Conservation (phyloP, 2,329 filamentous ascomycete species). For the Sphaerulina populicola region DNA sequence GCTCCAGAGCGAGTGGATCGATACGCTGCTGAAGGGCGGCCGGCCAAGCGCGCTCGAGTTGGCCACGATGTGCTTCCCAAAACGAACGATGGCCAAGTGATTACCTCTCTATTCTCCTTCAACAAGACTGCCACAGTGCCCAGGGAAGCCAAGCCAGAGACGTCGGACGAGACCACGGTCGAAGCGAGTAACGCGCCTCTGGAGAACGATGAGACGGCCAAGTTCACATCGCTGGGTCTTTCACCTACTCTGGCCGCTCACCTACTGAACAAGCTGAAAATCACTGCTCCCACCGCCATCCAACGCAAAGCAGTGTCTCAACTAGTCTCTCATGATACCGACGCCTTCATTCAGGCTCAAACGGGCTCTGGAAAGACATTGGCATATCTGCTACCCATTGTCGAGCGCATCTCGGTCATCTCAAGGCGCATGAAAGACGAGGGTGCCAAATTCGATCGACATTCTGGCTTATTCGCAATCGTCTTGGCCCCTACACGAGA, state of each 20-base stretch:
- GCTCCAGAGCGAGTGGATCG: neutral
- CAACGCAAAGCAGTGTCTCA: conserved; percentile 82
- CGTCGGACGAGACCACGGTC: conserved; percentile 37
- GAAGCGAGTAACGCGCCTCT: conserved; percentile 87
- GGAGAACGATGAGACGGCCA: conserved; percentile 64
- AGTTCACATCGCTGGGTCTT: conserved; percentile 77
- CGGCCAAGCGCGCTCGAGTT: conserved; percentile 18
- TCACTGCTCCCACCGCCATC: conserved; percentile 89
- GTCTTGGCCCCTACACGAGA: conserved; percentile 91
- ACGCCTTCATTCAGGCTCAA: conserved; percentile 94
- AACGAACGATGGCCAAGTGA: conserved; percentile 42
- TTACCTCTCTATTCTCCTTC: conserved; percentile 86
- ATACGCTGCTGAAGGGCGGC: conserved; percentile 6
- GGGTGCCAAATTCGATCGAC: conserved; percentile 56
- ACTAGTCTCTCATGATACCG: conserved; percentile 68
- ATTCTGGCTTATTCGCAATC: conserved; percentile 86
- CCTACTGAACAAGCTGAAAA: conserved; percentile 71
- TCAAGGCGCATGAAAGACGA: conserved; percentile 45
- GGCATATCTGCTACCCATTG: conserved; percentile 86
- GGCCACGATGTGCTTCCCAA: conserved; percentile 16
- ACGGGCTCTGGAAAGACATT: conserved; percentile 96
- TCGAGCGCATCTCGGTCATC: conserved; percentile 76
- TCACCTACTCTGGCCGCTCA: conserved; percentile 73
- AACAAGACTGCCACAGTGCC: conserved; percentile 65
- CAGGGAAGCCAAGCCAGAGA: conserved; percentile 34